Evolutionary conservation across 805 yeast species (phyloP).

Genomic region (Kuraishia cidri): DNA sequence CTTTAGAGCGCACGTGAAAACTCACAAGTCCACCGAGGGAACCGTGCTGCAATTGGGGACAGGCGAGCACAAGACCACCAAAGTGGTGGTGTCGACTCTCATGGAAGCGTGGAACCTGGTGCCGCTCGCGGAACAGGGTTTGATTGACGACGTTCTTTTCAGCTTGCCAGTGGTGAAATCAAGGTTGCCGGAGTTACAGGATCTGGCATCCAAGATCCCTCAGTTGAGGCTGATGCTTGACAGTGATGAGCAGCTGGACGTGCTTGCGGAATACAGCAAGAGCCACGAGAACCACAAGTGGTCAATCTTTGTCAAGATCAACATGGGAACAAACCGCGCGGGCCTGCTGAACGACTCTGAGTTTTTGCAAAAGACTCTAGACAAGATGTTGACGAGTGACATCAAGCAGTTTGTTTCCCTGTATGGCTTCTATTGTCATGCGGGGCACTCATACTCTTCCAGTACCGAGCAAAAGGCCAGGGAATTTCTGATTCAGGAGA

Average conservation of each 20-base stretch:
- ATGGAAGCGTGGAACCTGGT: slow-evolving; percentile 52
- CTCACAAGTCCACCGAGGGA: slow-evolving; percentile 64
- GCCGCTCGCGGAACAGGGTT: slow-evolving; percentile 17
- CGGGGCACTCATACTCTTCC: slow-evolving; percentile 65
- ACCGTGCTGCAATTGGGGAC: slow-evolving; percentile 35
- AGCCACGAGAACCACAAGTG: slow-evolving; percentile 28
- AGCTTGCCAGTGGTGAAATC: slow-evolving; percentile 52
- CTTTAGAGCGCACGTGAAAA: slow-evolving; percentile 70
- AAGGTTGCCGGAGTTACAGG: slow-evolving; percentile 35
- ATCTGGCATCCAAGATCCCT: slow-evolving; percentile 29
- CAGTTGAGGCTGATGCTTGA: slow-evolving; percentile 54
- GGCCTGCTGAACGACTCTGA: slow-evolving; percentile 32
- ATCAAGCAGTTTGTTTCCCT: slow-evolving; percentile 27
- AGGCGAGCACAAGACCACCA: slow-evolving; percentile 25
- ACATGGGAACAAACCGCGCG: slow-evolving; percentile 68
- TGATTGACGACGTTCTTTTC: slow-evolving; percentile 39
- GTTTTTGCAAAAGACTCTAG: slow-evolving; percentile 25
- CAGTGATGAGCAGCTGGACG: slow-evolving; percentile 42
- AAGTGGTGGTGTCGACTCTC: slow-evolving; percentile 61
- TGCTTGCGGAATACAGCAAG: slow-evolving; percentile 25
- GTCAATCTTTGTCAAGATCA: slow-evolving; percentile 61
- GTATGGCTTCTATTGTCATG: slow-evolving; percentile 71
- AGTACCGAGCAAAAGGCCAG: slow-evolving; percentile 35
- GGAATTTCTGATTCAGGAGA: slow-evolving; percentile 41
- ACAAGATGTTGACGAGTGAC: slow-evolving; percentile 15